A percentile compares a stretch with the other conserved stretches of the same genome.
Evolutionary conservation across 176 grass and related monocot genomes (phyloP).

Genomic region (Bothriochloa decipiens): DNA sequence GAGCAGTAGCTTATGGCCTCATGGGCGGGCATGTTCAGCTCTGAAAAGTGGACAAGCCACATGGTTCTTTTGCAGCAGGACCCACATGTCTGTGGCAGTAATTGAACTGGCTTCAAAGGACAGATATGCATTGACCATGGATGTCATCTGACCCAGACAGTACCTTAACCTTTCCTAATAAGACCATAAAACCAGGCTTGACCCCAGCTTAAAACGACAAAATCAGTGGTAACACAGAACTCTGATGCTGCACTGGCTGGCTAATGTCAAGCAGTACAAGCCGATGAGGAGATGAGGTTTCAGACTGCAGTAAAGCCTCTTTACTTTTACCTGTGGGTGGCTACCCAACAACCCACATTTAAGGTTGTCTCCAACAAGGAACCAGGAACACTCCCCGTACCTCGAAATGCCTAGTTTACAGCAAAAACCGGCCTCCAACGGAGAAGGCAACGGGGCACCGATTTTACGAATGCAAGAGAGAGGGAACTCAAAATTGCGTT

Average conservation of each 20-base stretch:
- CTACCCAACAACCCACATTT: constrained; percentile 27
- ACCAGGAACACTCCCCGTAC: too few species aligned
- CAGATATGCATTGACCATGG: neutral
- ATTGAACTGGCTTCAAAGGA: neutral
- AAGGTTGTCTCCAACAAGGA: too few species aligned
- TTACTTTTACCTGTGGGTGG: neutral
- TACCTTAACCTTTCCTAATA: neutral
- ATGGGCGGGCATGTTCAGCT: too few species aligned
- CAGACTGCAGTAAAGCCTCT: constrained; percentile 2
- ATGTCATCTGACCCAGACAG: neutral
- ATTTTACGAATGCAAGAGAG: too few species aligned
- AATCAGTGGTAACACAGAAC: neutral
- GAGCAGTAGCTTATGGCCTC: neutral
- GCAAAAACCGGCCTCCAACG: too few species aligned
- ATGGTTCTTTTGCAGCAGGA: too few species aligned
- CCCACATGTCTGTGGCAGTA: constrained; percentile 16
- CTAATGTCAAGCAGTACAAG: too few species aligned
- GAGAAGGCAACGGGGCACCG: too few species aligned
- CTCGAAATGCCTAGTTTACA: too few species aligned
- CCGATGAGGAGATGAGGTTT: neutral
- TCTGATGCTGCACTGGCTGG: constrained; percentile 9
- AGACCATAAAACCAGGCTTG: neutral
- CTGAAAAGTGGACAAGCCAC: too few species aligned
- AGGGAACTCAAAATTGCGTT: too few species aligned
- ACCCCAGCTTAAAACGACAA: neutral